Evolutionary conservation across 2,329 filamentous ascomycete species (phyloP).

Genomic region (Fusarium zealandicum): DNA sequence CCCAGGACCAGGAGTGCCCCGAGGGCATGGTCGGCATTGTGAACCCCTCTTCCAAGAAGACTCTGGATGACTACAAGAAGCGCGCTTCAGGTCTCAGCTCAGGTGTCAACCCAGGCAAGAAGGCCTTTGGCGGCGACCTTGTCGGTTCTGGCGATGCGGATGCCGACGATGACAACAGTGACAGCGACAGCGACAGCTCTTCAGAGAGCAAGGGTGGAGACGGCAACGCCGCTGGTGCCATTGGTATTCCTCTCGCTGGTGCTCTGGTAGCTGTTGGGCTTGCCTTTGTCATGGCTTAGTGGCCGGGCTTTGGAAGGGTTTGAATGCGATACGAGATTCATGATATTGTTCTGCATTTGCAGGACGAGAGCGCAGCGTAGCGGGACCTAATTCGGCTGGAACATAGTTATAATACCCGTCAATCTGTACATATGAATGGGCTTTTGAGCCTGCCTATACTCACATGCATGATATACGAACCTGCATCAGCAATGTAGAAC

Average conservation of each 20-base stretch:
- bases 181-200: constrained; percentile 12
- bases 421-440: constrained; percentile 6
- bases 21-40: constrained; percentile 52
- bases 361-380: constrained; percentile 3
- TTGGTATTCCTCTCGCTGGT: constrained; percentile 27
- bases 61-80: constrained; percentile 44
- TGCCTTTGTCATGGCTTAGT: constrained; percentile 31
- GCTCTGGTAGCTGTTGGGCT: constrained; percentile 29
- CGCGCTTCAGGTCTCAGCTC: constrained; percentile 40
- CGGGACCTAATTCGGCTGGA: constrained; percentile 8
- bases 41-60: constrained; percentile 44
- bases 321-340: constrained; percentile 27
- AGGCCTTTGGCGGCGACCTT: constrained; percentile 43
- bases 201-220: constrained; percentile 15
- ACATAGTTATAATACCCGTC: constrained; percentile 8
- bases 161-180: constrained; percentile 4
- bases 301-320: not conserved
- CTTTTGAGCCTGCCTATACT: not conserved
- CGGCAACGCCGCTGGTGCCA: constrained; percentile 24
- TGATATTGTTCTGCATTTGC: constrained; percentile 5
- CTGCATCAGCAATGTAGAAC: too few species aligned
- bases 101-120: constrained; percentile 39
- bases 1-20: constrained; percentile 48
- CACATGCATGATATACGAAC: not conserved
- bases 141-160: constrained; percentile 34